Conservation (phyloP, 805 yeast genomes). For the Candida xyloterini region DNA sequence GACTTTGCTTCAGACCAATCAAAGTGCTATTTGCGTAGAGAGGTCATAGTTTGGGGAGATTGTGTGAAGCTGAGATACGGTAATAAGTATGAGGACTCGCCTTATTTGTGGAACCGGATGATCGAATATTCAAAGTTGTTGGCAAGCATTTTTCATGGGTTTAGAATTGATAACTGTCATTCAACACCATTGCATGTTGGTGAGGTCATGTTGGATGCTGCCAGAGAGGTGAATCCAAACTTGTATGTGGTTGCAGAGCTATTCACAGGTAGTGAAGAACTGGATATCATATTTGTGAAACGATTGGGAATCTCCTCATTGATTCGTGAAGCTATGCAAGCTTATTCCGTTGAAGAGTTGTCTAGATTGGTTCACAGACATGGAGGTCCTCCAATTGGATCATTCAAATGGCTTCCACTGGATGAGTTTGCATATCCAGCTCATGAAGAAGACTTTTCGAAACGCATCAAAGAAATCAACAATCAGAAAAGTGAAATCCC, state of each 20-base stretch:
- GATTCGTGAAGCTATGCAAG: slow-evolving; percentile 96
- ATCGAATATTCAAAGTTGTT: slow-evolving; percentile 65
- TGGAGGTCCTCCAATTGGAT: slow-evolving; percentile 95
- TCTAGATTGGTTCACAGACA: slow-evolving; percentile 85
- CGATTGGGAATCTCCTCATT: slow-evolving; percentile 84
- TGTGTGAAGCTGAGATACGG: slow-evolving; percentile 94
- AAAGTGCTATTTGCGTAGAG: slow-evolving; percentile 82
- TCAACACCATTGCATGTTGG: slow-evolving; percentile 97
- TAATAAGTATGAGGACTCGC: slow-evolving; percentile 71
- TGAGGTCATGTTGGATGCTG: slow-evolving; percentile 80
- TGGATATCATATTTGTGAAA: slow-evolving; percentile 89
- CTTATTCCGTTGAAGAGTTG: slow-evolving; percentile 82
- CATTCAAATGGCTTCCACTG: slow-evolving; percentile 75
- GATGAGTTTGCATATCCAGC: slow-evolving; percentile 73
- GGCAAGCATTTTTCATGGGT: slow-evolving; percentile 79
- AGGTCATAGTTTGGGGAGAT: slow-evolving; percentile 96
- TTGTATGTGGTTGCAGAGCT: slow-evolving; percentile 92
- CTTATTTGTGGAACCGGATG: slow-evolving; percentile 88
- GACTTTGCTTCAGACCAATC: slow-evolving; percentile 86
- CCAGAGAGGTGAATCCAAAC: slow-evolving; percentile 80
- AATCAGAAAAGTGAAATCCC: slow-evolving; percentile 57
- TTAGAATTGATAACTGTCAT: slow-evolving; percentile 93
- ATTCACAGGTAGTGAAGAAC: slow-evolving; percentile 86
- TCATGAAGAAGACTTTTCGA: slow-evolving; percentile 32
- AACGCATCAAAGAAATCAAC: slow-evolving; percentile 25